Evolutionary conservation across 306 rosid genomes (phyloP).

Genomic region (Prosopis cineraria): DNA sequence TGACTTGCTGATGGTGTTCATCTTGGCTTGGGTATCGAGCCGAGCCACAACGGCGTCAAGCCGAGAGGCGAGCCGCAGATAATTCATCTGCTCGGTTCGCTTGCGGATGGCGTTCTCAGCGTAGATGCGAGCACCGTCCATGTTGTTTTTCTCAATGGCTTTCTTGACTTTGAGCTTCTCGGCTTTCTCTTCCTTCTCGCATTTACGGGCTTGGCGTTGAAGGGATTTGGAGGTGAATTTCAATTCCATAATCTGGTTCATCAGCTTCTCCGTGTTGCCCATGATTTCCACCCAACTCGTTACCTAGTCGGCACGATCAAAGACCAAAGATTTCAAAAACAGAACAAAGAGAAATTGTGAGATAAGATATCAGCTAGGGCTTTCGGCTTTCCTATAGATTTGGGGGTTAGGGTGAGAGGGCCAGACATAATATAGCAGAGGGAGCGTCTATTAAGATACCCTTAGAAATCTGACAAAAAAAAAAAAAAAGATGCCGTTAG

Average conservation of each 20-base stretch:
- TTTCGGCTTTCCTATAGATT: conserved; percentile 9
- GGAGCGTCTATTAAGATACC: neutral
- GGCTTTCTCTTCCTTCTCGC: conserved; percentile 95
- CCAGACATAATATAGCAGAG: neutral
- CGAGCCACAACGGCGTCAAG: conserved; percentile 97
- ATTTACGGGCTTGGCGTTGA: conserved; percentile 78
- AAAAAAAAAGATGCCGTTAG: neutral
- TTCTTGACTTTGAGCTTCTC: conserved; percentile 93
- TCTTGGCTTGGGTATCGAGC: conserved; percentile 96
- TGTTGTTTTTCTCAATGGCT: conserved; percentile 93
- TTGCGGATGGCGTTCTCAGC: conserved; percentile 96
- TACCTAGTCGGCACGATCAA: neutral
- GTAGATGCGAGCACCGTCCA: conserved; percentile 92
- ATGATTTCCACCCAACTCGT: conserved; percentile 34
- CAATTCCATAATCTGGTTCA: conserved; percentile 96
- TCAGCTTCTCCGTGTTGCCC: conserved; percentile 91
- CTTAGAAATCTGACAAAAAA: no score
- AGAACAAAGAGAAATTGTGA: neutral
- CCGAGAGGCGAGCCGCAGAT: conserved; percentile 86
- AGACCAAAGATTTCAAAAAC: neutral
- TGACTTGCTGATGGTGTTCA: conserved; percentile 84
- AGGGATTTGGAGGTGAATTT: conserved; percentile 94
- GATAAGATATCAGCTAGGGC: conserved; percentile 27
- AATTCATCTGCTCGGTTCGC: conserved; percentile 94
- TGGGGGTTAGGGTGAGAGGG: conserved; percentile 13